Evolutionary conservation across 176 grass and related monocot genomes (phyloP).

Genomic region (Bolboschoenus planiculmis): DNA sequence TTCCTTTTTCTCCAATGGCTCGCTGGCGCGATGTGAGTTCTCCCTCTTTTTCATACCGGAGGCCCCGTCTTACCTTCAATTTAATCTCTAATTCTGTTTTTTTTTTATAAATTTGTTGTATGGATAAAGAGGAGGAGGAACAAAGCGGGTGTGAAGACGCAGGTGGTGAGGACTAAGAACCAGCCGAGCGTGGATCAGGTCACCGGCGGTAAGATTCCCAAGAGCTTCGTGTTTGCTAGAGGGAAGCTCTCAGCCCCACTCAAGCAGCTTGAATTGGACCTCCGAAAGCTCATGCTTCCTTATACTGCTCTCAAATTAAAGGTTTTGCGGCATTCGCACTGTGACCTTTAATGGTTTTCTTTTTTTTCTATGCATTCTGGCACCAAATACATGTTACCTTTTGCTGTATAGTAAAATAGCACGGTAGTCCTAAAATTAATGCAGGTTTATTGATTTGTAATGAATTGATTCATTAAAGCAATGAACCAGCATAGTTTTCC

Average conservation of each 20-base stretch:
- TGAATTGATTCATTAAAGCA: neutral
- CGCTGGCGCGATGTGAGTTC: constrained; percentile 23
- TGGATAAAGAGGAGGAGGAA: constrained; percentile 18
- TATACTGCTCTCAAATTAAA: constrained; percentile 46
- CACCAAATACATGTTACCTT: neutral
- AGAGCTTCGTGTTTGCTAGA: constrained; percentile 85
- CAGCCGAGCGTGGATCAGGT: constrained; percentile 74
- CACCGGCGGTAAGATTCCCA: constrained; percentile 75
- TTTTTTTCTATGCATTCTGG: neutral
- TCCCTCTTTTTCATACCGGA: neutral
- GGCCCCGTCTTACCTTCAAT: neutral
- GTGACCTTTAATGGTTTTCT: neutral
- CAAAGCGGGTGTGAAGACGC: constrained; percentile 23
- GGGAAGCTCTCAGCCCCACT: constrained; percentile 69
- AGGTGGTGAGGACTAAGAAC: constrained; percentile 42
- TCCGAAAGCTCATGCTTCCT: constrained; percentile 44
- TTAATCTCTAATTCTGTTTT: neutral
- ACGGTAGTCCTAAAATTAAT: neutral
- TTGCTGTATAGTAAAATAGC: neutral
- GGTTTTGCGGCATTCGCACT: neutral
- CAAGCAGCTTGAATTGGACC: constrained; percentile 70
- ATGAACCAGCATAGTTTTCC: neutral
- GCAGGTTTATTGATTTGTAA: neutral
- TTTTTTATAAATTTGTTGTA: neutral
- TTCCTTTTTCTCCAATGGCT: constrained; percentile 16